phyloP scores from a whole-genome alignment of 371 early-diverging fungal species.

The Lichtheimia ornata region DNA sequence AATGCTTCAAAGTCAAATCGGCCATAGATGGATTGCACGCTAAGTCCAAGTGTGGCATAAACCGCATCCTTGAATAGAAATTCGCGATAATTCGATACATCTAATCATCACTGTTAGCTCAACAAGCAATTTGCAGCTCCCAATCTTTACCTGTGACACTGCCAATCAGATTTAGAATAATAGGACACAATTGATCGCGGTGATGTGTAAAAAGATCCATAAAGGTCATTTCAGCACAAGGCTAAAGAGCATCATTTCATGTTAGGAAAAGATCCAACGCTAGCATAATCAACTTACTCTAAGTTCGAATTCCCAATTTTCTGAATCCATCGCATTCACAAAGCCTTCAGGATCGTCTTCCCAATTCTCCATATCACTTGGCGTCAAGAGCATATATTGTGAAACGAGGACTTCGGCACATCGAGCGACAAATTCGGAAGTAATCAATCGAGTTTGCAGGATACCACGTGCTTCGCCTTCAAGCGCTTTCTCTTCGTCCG shows the following conservation, averaged over 20 bases:
- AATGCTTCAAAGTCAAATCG: conserved; percentile 81
- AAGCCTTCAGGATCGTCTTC: conserved; percentile 88
- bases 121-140: neutral
- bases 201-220: conserved; percentile 74
- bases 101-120: conserved; percentile 13
- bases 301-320: conserved; percentile 85
- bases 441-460: conserved; percentile 71
- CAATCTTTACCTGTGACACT: conserved; percentile 58
- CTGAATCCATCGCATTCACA: conserved; percentile 78
- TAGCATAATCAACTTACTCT: conserved; percentile 46
- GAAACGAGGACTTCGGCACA: conserved; percentile 73
- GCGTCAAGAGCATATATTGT: conserved; percentile 72
- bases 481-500: conserved; percentile 54
- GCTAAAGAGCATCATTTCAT: conserved; percentile 33
- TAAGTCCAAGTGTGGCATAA: conserved; percentile 79
- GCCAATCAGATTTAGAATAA: conserved; percentile 63
- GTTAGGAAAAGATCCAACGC: too few relatives aligned
- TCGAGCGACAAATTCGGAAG: conserved; percentile 62
- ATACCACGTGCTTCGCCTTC: conserved; percentile 54
- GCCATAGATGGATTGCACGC: conserved; percentile 84
- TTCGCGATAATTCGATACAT: conserved; percentile 46
- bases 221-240: conserved; percentile 85
- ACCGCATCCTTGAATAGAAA: conserved; percentile 82
- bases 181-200: conserved; percentile 64
- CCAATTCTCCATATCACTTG: conserved; percentile 78